Percentiles rank a stretch among this genome's conserved stretches.
Conservation (phyloP, 2,329 filamentous ascomycete genomes). For the Alternaria burnsii region DNA sequence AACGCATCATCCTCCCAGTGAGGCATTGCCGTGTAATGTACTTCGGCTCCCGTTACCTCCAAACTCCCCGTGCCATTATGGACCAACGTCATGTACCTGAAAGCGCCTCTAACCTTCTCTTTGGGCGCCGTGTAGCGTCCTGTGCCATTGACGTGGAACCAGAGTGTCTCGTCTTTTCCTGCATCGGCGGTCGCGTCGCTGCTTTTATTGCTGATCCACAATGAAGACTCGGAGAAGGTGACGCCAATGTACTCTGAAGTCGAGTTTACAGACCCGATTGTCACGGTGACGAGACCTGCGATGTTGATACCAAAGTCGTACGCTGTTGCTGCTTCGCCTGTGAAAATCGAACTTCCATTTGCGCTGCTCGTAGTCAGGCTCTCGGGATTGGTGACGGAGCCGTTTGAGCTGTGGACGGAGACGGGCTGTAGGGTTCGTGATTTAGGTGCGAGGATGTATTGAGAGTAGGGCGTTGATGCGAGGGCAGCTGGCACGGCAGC, state of each 20-base stretch:
- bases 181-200: constrained; percentile 59
- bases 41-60: constrained; percentile 46
- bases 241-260: constrained; percentile 52
- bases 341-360: constrained; percentile 46
- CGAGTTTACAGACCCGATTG: constrained; percentile 45
- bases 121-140: constrained; percentile 55
- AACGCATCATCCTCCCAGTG: constrained; percentile 51
- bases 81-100: constrained; percentile 57
- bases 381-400: constrained; percentile 49
- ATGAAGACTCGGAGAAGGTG: constrained; percentile 53
- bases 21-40: constrained; percentile 58
- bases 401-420: constrained; percentile 52
- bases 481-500: background rate
- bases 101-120: constrained; percentile 56
- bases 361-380: constrained; percentile 31
- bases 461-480: constrained; percentile 40
- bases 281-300: constrained; percentile 51
- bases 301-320: constrained; percentile 56
- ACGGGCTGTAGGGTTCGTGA: constrained; percentile 43
- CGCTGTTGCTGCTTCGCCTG: constrained; percentile 49
- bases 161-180: constrained; percentile 59
- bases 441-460: constrained; percentile 55
- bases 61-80: constrained; percentile 55
- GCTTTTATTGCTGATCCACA: constrained; percentile 59
- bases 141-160: constrained; percentile 54